Conservation (phyloP, 2,329 filamentous ascomycete genomes). For the Pseudogymnoascus sp. region DNA sequence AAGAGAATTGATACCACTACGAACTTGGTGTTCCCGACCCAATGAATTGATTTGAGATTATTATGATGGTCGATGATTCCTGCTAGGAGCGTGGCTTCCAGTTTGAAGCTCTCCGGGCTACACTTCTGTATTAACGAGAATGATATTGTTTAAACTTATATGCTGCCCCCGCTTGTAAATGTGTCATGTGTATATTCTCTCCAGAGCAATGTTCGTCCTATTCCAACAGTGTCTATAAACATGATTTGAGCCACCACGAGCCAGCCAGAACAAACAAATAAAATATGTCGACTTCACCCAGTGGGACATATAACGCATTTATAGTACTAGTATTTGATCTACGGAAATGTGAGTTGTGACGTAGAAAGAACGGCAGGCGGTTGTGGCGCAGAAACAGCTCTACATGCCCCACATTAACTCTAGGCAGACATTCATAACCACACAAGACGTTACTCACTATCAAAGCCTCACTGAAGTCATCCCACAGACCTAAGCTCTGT, state of each 20-base stretch:
- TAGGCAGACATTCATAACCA: not conserved
- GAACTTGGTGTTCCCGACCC: not conserved
- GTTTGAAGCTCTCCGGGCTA: not conserved
- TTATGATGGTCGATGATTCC: not conserved
- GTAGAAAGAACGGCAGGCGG: not conserved
- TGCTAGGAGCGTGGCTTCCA: not conserved
- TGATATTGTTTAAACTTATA: not conserved
- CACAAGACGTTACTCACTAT: not conserved
- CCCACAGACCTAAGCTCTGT: not conserved
- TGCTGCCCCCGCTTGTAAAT: not conserved
- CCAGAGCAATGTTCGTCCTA: not conserved
- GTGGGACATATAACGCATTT: not conserved
- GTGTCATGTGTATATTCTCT: not conserved
- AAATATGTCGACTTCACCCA: too few relatives aligned
- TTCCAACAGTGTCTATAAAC: not conserved
- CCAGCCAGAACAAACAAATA: not conserved
- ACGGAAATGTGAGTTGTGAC: not conserved
- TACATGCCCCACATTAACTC: slow-evolving; percentile 15
- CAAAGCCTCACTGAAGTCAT: not conserved
- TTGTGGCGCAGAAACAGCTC: not conserved
- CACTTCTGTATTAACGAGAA: not conserved
- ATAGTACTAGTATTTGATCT: not conserved
- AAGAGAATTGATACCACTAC: slow-evolving; percentile 33
- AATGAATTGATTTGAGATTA: not conserved
- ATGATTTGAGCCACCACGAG: too few relatives aligned